Base-by-base conservation (phyloP, 2,329 filamentous ascomycete genomes). In the Talaromyces sp. region DNA sequence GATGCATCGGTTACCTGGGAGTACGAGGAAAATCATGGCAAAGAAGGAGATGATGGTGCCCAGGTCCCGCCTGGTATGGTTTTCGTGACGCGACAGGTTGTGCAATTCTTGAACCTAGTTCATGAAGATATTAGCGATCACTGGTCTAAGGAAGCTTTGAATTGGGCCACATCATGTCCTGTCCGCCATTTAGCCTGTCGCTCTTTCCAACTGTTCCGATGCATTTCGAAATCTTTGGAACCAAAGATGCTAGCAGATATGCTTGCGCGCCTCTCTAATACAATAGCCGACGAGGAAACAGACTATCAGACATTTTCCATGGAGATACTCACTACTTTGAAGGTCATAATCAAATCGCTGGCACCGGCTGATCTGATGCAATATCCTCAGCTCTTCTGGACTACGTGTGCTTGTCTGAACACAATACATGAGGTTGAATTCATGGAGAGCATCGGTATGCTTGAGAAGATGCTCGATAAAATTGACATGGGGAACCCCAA, bases 341-440 rank as follows among this genome's bases (percentile, higher is more conserved):
- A 96, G 72, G 92, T 92, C 0, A 89, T 99, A 50, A 96, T 99
- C 63, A 85, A 87, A 67, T 95, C 93, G 61, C 80, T 98, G 31
- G 88, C 93, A 21, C 83, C 89, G 0, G 85, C 89, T 40, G 89
- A 93, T 72, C 82, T 99, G 1, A 77, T 96, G 55, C 87, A 88
- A n/a, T 97, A 96, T 67, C 95, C 95, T 1, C 93, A 98, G 71
- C 81, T 99, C 0, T 98, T 99, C 76, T 99, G 96, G 96, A 96
- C 93, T 0, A 96, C 91, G 0, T 97, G 93, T 70, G 95, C 95
- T 11, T 99, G 95, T 73, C 80, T 99, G 21, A 93, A 98, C 71
- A 98, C 95, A 0, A 96, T 98, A 71, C 96, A 98, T 67, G 96
- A 99, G 76, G 86, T 89, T 23, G 95, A 99, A 71, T 99, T 96